Evolutionary conservation across 2,329 filamentous ascomycete species (phyloP).

Genomic region (Pseudogymnoascus sp.): DNA sequence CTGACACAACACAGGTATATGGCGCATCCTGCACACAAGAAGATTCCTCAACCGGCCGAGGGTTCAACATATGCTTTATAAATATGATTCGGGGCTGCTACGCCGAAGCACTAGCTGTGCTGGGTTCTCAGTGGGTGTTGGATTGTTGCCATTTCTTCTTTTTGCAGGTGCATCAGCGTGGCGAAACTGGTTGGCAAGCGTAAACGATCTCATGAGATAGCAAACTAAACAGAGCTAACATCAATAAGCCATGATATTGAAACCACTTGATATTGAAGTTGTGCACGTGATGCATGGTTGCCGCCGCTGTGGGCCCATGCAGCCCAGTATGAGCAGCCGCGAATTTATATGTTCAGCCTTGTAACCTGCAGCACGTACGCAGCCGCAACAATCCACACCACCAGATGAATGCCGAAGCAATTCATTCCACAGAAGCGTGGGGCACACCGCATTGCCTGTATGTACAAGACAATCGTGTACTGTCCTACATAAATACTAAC

Average conservation of each 20-base stretch:
- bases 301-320: background rate
- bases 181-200: slow-evolving; percentile 22
- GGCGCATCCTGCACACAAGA: slow-evolving; percentile 87
- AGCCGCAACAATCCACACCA: background rate
- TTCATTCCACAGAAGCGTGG: slow-evolving; percentile 37
- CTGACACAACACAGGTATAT: slow-evolving; percentile 61
- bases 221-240: slow-evolving; percentile 8
- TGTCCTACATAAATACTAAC: background rate
- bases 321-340: background rate
- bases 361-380: background rate
- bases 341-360: slow-evolving; percentile 2
- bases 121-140: slow-evolving; percentile 5
- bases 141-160: slow-evolving; percentile 15
- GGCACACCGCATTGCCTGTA: slow-evolving; percentile 45
- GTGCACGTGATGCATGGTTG: background rate
- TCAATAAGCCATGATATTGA: slow-evolving; percentile 4
- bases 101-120: background rate
- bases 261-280: background rate
- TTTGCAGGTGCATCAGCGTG: slow-evolving; percentile 27
- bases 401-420: slow-evolving; percentile 37
- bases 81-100: background rate
- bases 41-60: slow-evolving; percentile 87
- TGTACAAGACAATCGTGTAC: slow-evolving; percentile 10
- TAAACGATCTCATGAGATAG: slow-evolving; percentile 7
- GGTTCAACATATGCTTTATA: slow-evolving; percentile 52